These are phyloP conservation scores for Misopates orontium DNA, from an alignment of 257 asterid species.

Conservation along the genomic window DNA sequence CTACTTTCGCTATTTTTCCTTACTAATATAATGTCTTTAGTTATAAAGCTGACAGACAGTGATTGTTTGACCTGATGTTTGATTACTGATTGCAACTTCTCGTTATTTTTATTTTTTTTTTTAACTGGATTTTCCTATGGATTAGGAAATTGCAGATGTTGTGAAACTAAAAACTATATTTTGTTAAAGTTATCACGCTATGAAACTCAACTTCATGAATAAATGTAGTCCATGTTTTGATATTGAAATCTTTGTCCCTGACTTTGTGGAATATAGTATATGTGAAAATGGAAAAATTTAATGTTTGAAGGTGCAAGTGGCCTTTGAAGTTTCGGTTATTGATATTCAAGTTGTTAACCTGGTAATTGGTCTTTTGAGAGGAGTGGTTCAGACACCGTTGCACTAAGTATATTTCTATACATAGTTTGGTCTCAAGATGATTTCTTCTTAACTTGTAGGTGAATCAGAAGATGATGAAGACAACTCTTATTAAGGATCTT, in stretches of 20 bases:
- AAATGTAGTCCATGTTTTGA: neutral
- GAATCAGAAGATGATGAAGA: conserved; percentile 89
- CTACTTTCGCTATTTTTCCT: neutral
- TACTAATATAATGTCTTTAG: too few species aligned
- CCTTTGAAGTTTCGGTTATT: too few species aligned
- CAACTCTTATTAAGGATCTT: conserved; percentile 73
- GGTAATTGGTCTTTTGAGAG: too few species aligned
- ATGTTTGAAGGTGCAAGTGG: neutral
- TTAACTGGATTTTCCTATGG: neutral
- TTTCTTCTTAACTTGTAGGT: conserved; percentile 45
- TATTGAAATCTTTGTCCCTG: neutral
- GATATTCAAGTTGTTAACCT: too few species aligned
- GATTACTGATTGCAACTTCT: neutral
- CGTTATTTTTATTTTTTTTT: neutral
- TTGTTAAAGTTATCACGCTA: neutral
- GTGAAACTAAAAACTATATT: neutral
- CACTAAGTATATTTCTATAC: neutral
- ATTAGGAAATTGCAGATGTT: too few species aligned
- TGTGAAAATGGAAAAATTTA: neutral
- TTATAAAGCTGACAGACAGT: neutral
- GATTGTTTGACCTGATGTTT: neutral
- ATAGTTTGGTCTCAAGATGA: neutral
- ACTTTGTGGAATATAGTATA: neutral
- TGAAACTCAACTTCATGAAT: neutral
- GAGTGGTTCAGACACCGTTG: too few species aligned